These are phyloP conservation scores for Apophysomyces ossiformis DNA, from an alignment of 371 early-diverging fungal genomes.

Conservation along the genomic window DNA sequence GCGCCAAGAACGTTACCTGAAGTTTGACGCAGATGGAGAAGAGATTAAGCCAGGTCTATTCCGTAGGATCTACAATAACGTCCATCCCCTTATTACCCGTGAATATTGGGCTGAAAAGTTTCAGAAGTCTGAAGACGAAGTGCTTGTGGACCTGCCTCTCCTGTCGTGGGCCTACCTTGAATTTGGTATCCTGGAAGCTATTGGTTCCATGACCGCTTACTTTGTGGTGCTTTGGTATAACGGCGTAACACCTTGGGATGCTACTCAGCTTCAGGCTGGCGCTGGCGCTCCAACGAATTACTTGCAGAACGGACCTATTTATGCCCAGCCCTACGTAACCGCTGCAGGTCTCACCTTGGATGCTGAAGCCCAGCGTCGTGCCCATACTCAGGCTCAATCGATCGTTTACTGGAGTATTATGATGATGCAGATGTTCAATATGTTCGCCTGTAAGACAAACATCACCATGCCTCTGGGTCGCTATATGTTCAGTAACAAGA, in stretches of 20 bases:
- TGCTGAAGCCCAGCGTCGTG: constrained; percentile 55
- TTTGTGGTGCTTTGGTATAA: constrained; percentile 71
- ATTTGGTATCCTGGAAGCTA: constrained; percentile 77
- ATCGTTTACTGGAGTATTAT: constrained; percentile 80
- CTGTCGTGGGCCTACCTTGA: constrained; percentile 90
- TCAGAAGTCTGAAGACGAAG: constrained; percentile 78
- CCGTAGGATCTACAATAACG: constrained; percentile 28
- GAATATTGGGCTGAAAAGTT: constrained; percentile 68
- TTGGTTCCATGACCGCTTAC: constrained; percentile 76
- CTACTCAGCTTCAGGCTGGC: constrained; percentile 57
- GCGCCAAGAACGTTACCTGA: constrained; percentile 48
- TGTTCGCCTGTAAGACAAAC: constrained; percentile 90
- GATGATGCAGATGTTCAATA: constrained; percentile 89
- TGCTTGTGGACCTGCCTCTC: constrained; percentile 84
- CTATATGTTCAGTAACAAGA: constrained; percentile 82
- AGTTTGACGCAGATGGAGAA: constrained; percentile 55
- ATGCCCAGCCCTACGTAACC: constrained; percentile 48
- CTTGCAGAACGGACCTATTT: constrained; percentile 48
- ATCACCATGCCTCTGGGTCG: constrained; percentile 63
- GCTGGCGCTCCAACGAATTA: constrained; percentile 39
- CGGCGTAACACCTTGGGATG: constrained; percentile 60
- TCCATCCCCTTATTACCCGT: constrained; percentile 54
- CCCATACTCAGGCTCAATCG: constrained; percentile 74
- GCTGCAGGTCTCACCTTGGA: constrained; percentile 42
- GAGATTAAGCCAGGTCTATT: constrained; percentile 35